Base-by-base conservation (phyloP, 2,329 filamentous ascomycete genomes). In the Diaporthe batatas region DNA sequence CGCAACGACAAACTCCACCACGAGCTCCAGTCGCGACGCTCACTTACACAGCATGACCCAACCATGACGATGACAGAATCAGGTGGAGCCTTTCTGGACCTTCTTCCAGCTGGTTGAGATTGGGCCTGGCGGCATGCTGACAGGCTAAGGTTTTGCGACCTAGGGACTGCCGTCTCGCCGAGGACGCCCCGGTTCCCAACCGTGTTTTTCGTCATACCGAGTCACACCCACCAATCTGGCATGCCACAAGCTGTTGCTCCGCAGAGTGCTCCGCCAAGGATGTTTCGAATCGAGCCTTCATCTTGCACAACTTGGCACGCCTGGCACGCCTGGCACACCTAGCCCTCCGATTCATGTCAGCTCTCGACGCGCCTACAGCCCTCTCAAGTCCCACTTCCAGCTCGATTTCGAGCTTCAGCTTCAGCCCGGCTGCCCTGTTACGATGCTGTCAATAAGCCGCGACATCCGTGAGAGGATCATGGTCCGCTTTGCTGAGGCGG, bases 391-490 rank as follows among this genome's bases (percentile, higher is more conserved):
- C 39, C 23, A 64, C 36, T 32, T 5, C 14, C 11, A 18, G 36
- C 23, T 32, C 10, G 23, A 64, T 14, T 16, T 14, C 6, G 25
- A 65, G 44, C 59, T 65, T 18, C 6, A 65, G 39, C 68, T 73
- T 73, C 39, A 71, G 39, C 23, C 72, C 59, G 29, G 59, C 23
- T 8, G 72, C 68, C 59, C 65, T 59, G 55, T 42, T 42, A 2
- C n/a, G 34, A 42, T 42, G n/a, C 29, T 42, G n/a, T 34, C 25
- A 34, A 34, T n/a, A 12, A 29, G 29, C 29, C 12, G 2, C 29
- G 59, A n/a, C 18, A 49, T 29, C 21, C 29, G 16, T 51, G 39
- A 49, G 42, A 21, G 18, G 42, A 34, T 49, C 44, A 11, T 23
- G 42, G 2, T 18, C 34, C 11, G n/a, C 59, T 49, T 29, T 65